Evolutionary conservation across 495 filamentous ascomycete genomes (phyloP), one percentile per base, ranked within the genome.

Genomic region (Neurospora cerealis): DNA sequence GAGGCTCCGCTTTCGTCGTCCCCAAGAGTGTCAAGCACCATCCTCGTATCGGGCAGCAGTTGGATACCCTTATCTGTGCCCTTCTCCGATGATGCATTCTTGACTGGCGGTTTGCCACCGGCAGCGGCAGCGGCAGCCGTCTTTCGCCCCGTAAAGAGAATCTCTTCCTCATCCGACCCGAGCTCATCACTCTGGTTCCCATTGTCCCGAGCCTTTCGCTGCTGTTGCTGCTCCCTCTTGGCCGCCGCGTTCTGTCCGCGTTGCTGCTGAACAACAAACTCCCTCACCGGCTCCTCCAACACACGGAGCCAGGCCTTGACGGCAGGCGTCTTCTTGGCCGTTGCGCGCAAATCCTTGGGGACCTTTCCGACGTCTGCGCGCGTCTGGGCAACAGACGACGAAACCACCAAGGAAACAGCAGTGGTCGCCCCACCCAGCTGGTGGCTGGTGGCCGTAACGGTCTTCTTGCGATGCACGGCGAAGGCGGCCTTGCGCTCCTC

Each of bases 91-190:
- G 71, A 21, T 54, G 34, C 24, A 70, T 71, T 34, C 69, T 62
- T 36, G 54, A 32, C 24, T 46, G 32, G 42, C 44, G 72, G 60
- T 73, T 73, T 74, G 41, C 88, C 85, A 74, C 93, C 92, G 15
- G 54, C 54, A 66, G 54, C 46, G 1, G 46, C 46, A 24, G 21
- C 10, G 9, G 46, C 46, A 54, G 46, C 28, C 5, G 54, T 62
- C 15, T 93, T 91, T 5, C 92, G 85, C 2, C 94, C 94, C 11
- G 97, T 90, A 80, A 97, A 98, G 4, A 98, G 93, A 76, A 98
- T 94, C 82, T 98, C 95, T 73, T 97, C 94, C 77, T 96, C 94
- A 44, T 91, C 90, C 28, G 86, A 85, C 71, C 88, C 88, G 19
- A 85, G 81, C 24, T 88, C 86, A 24, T 85, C 83, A 21, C 86